Evolutionary conservation across 2,329 filamentous ascomycete species (phyloP).

Genomic region (Botrytis tulipae): DNA sequence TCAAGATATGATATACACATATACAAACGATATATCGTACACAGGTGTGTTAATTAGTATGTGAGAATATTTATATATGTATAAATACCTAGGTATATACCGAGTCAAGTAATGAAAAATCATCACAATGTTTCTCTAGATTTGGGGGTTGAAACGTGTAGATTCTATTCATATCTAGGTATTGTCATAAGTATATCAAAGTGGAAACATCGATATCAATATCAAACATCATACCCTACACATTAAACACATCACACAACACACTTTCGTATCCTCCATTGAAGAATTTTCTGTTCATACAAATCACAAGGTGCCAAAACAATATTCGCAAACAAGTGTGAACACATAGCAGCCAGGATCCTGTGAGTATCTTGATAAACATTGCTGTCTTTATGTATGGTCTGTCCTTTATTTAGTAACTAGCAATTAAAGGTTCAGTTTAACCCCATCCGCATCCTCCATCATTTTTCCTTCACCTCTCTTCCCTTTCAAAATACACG

Average conservation of each 20-base stretch:
- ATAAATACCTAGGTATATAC: no score
- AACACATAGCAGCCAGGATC: no score
- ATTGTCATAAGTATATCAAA: not conserved
- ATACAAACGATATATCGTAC: no score
- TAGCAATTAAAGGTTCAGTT: not conserved
- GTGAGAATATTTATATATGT: no score
- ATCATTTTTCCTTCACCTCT: not conserved
- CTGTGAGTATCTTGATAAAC: not conserved
- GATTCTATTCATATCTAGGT: no score
- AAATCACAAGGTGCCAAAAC: not conserved
- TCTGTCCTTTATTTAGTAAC: not conserved
- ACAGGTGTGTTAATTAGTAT: no score
- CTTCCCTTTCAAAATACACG: not conserved
- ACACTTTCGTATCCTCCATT: no score
- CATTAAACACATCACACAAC: no score
- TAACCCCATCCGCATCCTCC: not conserved
- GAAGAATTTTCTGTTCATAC: not conserved
- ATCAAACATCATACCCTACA: not conserved
- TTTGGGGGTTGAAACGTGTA: not conserved
- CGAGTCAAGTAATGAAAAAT: not conserved
- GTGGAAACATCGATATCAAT: not conserved
- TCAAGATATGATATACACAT: no score
- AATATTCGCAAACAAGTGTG: no score
- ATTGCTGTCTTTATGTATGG: slow-evolving; percentile 1
- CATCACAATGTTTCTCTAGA: not conserved